These are phyloP conservation scores for Cadophora sp. DNA, from an alignment of 2,329 filamentous ascomycete genomes.

Conservation along the genomic window DNA sequence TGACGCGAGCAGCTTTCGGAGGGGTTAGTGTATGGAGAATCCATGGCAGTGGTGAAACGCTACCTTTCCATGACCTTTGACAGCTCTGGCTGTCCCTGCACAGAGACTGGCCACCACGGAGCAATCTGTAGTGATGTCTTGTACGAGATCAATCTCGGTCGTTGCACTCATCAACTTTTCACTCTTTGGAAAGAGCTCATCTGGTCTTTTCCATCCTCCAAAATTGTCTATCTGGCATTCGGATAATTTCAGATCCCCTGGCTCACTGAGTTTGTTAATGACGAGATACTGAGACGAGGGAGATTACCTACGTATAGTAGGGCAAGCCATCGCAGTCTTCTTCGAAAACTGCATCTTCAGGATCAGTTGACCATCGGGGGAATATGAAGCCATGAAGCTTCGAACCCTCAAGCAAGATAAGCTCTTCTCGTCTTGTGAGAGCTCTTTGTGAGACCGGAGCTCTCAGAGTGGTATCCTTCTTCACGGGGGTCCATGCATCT, in stretches of 20 bases:
- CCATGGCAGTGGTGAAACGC: conserved; percentile 30
- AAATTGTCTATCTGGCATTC: conserved; percentile 77
- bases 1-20: conserved; percentile 67
- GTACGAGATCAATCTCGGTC: conserved; percentile 79
- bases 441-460: conserved; percentile 59
- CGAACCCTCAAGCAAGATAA: conserved; percentile 78
- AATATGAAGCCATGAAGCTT: conserved; percentile 84
- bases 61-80: conserved; percentile 73
- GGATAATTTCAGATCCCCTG: conserved; percentile 74
- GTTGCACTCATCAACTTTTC: conserved; percentile 60
- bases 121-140: conserved; percentile 95
- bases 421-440: conserved; percentile 73
- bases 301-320: conserved; percentile 65
- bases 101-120: conserved; percentile 96
- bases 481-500: conserved; percentile 33
- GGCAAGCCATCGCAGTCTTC: conserved; percentile 51
- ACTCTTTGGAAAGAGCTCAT: conserved; percentile 50
- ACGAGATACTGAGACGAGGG: conserved; percentile 11
- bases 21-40: conserved; percentile 18
- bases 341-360: conserved; percentile 67
- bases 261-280: conserved; percentile 62
- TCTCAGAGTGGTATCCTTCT: conserved; percentile 39
- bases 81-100: conserved; percentile 74
- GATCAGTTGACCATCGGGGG: conserved; percentile 79
- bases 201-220: conserved; percentile 80